phyloP scores from a whole-genome alignment of 495 filamentous ascomycete species.

The Astrothelium macrocarpum region DNA sequence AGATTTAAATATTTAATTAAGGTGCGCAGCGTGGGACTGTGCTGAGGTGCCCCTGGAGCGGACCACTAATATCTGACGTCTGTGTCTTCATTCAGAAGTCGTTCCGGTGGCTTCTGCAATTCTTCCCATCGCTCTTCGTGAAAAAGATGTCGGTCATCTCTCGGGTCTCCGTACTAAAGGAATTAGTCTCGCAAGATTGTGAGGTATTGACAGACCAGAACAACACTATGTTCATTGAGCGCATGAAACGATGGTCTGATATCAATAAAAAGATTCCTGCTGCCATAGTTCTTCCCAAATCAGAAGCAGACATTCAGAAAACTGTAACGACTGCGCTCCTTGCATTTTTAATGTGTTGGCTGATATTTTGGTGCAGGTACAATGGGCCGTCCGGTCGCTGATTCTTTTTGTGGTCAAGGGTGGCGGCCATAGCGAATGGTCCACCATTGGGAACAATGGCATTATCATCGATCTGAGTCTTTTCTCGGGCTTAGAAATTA shows the following conservation, averaged over 20 bases:
- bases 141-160: neutral
- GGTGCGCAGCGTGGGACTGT: too few species aligned
- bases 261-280: constrained; percentile 18
- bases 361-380: constrained; percentile 12
- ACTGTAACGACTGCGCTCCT: too few species aligned
- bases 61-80: too few species aligned
- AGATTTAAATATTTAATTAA: too few species aligned
- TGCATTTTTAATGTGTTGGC: too few species aligned
- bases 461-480: neutral
- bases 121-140: too few species aligned
- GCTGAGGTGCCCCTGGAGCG: too few species aligned
- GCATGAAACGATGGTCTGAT: constrained; percentile 21
- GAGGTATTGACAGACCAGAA: neutral
- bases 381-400: constrained; percentile 13
- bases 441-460: constrained; percentile 16
- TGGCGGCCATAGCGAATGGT: constrained; percentile 33
- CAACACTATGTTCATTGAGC: neutral
- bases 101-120: too few species aligned
- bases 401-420: constrained; percentile 30
- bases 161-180: neutral
- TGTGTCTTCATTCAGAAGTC: too few species aligned
- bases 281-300: constrained; percentile 21
- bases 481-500: neutral
- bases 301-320: constrained; percentile 14
- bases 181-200: neutral